These are phyloP conservation scores for Saturnispora zaruensis DNA, from an alignment of 805 yeast species.

Conservation along the genomic window DNA sequence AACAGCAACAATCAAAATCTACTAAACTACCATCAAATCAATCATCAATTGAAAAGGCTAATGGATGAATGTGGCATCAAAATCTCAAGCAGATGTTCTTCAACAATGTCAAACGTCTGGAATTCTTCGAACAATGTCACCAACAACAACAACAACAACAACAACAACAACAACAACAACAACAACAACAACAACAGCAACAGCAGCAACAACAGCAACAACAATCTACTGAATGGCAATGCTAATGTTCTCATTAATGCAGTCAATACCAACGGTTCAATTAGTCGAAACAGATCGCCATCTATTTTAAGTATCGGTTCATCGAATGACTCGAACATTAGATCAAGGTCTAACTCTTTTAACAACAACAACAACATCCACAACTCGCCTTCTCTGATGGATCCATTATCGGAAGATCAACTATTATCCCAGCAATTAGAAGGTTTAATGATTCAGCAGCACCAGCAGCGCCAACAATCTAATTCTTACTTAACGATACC, in stretches of 20 bases:
- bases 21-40: slow-evolving; percentile 37
- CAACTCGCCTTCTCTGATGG: neutral
- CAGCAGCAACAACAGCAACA: neutral
- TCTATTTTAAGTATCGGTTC: slow-evolving; percentile 3
- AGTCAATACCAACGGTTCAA: slow-evolving; percentile 3
- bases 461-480: neutral
- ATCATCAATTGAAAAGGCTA: slow-evolving; percentile 71
- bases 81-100: slow-evolving; percentile 5
- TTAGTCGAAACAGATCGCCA: slow-evolving; percentile 6
- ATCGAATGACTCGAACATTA: neutral
- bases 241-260: slow-evolving; percentile 3
- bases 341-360: slow-evolving; percentile 7
- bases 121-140: neutral
- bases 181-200: slow-evolving; percentile 5
- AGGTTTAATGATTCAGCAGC: slow-evolving; percentile 12
- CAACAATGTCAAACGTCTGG: slow-evolving; percentile 5
- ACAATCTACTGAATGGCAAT: neutral
- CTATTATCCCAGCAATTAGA: slow-evolving; percentile 25
- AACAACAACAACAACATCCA: slow-evolving; percentile 2
- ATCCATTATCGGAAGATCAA: slow-evolving; percentile 16
- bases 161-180: neutral
- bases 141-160: slow-evolving; percentile 4
- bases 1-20: slow-evolving; percentile 31
- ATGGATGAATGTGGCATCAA: slow-evolving; percentile 86
- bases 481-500: neutral